phyloP scores from a whole-genome alignment of 2,329 filamentous ascomycete genomes.

The Aspergillus hortae region DNA sequence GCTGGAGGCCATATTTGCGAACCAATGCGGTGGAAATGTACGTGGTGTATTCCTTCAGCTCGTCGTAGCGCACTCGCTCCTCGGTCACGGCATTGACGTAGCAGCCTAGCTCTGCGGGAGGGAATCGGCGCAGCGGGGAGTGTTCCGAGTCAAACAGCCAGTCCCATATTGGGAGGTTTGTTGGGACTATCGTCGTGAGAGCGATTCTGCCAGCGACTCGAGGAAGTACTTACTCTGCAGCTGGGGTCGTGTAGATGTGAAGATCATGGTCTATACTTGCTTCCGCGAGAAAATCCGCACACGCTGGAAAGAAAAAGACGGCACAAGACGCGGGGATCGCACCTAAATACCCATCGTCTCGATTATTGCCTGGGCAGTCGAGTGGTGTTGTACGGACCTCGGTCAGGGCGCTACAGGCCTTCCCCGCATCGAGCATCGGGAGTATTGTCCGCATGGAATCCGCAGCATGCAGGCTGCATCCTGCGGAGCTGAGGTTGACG shows the following conservation, averaged over 20 bases:
- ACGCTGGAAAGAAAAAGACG: not conserved
- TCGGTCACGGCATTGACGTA: constrained; percentile 55
- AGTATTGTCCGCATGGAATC: not conserved
- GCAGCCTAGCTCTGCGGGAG: constrained; percentile 40
- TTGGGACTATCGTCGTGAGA: constrained; percentile 8
- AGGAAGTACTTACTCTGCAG: not conserved
- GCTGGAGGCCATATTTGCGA: constrained; percentile 51
- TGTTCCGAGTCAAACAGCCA: constrained; percentile 57
- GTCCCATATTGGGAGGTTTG: constrained; percentile 50
- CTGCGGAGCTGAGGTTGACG: not conserved
- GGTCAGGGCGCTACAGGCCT: not conserved
- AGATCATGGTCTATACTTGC: constrained; percentile 2
- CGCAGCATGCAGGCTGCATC: not conserved
- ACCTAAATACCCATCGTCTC: not conserved
- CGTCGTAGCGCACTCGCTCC: constrained; percentile 55
- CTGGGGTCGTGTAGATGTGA: not conserved
- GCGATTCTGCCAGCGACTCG: not conserved
- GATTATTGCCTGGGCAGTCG: not conserved
- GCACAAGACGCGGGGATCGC: not conserved
- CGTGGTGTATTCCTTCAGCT: constrained; percentile 56
- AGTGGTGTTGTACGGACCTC: not conserved
- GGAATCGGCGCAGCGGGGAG: constrained; percentile 46
- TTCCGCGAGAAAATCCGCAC: not conserved
- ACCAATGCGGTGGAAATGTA: constrained; percentile 60
- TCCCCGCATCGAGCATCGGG: not conserved